Conservation (phyloP, 768 basidiomycete genomes). For the Scleroderma bovista region DNA sequence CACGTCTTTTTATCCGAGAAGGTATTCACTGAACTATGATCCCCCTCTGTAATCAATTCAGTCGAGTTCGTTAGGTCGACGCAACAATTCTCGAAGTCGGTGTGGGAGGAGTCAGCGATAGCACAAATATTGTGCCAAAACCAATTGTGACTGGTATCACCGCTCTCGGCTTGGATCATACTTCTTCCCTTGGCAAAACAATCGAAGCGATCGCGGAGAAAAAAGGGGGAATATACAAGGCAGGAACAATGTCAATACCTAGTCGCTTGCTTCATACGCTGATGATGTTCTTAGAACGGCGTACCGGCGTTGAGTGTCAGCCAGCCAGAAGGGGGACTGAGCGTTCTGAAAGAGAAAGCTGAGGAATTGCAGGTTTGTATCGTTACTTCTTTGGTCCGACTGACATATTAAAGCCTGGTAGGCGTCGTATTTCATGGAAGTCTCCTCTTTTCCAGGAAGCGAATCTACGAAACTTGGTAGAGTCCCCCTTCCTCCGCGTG, state of each 20-base stretch:
- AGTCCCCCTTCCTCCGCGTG: slow-evolving; percentile 3
- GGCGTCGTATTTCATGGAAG: slow-evolving; percentile 63
- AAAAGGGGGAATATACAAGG: slow-evolving; percentile 97
- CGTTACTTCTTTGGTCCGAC: neutral
- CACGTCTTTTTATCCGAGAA: slow-evolving; percentile 79
- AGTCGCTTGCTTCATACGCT: neutral
- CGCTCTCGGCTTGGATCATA: slow-evolving; percentile 89
- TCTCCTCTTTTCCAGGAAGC: slow-evolving; percentile 41
- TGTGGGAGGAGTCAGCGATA: slow-evolving; percentile 89
- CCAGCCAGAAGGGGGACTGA: slow-evolving; percentile 66
- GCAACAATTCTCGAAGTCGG: slow-evolving; percentile 96
- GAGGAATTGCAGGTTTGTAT: slow-evolving; percentile 53
- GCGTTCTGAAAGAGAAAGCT: slow-evolving; percentile 61
- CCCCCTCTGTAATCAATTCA: neutral
- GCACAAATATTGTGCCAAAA: slow-evolving; percentile 90
- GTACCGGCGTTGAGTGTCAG: slow-evolving; percentile 82
- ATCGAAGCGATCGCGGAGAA: slow-evolving; percentile 88
- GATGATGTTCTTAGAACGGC: slow-evolving; percentile 44
- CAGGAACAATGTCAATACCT: slow-evolving; percentile 17
- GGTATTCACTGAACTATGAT: slow-evolving; percentile 24
- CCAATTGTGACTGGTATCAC: slow-evolving; percentile 91
- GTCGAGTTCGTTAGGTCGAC: slow-evolving; percentile 45
- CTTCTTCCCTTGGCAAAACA: slow-evolving; percentile 80
- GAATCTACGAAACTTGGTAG: slow-evolving; percentile 55
- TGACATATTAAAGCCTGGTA: neutral